phyloP scores from a whole-genome alignment of 2,329 filamentous ascomycete species.

The Xylariales sp. region DNA sequence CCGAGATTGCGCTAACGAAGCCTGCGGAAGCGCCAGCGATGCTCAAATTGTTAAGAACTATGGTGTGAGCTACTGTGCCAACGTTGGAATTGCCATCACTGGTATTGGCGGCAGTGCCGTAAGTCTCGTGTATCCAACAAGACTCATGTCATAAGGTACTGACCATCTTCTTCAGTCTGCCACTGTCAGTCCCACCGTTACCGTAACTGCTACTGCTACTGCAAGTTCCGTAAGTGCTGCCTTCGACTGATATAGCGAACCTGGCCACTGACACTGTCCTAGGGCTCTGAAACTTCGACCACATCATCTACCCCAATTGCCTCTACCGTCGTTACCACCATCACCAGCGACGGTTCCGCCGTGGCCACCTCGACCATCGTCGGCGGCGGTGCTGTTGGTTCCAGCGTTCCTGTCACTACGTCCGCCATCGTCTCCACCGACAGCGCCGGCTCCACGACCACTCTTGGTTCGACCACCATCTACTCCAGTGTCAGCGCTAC shows the following conservation, averaged over 20 bases:
- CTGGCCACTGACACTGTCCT: slow-evolving; percentile 8
- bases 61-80: slow-evolving; percentile 23
- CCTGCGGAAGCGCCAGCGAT: slow-evolving; percentile 14
- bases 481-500: slow-evolving; percentile 1
- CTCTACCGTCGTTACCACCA: background rate
- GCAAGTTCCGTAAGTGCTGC: background rate
- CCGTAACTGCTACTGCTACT: slow-evolving; percentile 13
- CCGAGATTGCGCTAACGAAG: slow-evolving; percentile 25
- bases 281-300: slow-evolving; percentile 9
- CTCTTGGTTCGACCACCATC: slow-evolving; percentile 10
- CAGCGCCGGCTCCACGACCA: slow-evolving; percentile 14
- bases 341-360: slow-evolving; percentile 1
- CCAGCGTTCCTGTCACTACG: slow-evolving; percentile 10
- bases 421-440: slow-evolving; percentile 12
- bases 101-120: slow-evolving; percentile 7
- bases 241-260: background rate
- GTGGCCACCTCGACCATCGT: background rate
- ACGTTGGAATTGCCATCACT: background rate
- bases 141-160: too few species aligned
- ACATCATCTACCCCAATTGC: too few species aligned
- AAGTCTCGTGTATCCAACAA: background rate
- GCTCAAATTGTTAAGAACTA: slow-evolving; percentile 22
- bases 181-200: slow-evolving; percentile 11
- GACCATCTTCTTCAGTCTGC: slow-evolving; percentile 9
- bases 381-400: background rate